A percentile compares a stretch with the other conserved stretches of the same genome.
These are phyloP conservation scores for Nitzschia inconspicua DNA, from an alignment of 108 stramenopile species.

Conservation along the genomic window DNA sequence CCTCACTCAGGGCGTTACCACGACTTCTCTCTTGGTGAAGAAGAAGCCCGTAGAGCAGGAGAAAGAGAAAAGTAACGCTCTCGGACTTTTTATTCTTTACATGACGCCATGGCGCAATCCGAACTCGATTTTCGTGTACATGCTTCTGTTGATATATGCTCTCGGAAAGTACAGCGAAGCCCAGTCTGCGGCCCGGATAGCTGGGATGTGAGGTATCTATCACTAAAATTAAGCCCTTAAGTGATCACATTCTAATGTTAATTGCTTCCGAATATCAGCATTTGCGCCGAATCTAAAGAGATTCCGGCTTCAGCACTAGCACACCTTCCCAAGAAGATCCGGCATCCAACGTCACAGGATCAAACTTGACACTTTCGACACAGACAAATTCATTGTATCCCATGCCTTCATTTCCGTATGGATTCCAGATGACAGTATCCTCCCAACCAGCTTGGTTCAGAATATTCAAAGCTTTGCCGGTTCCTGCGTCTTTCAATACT, in stretches of 20 bases:
- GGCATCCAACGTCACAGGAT: constrained; percentile 78
- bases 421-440: constrained; percentile 94
- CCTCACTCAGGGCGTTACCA: too few relatives aligned
- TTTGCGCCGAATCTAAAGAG: constrained; percentile 10
- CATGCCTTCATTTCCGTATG: constrained; percentile 94
- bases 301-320: constrained; percentile 64
- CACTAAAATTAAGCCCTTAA: background rate
- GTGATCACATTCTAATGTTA: background rate
- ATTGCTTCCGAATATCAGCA: constrained; percentile 1
- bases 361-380: constrained; percentile 91
- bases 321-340: constrained; percentile 76
- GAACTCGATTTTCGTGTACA: constrained; percentile 57
- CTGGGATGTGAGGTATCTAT: background rate
- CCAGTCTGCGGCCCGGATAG: background rate
- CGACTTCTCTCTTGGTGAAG: too few relatives aligned
- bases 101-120: constrained; percentile 58
- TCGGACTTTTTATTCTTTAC: constrained; percentile 28
- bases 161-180: constrained; percentile 37
- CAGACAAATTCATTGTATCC: constrained; percentile 96
- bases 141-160: constrained; percentile 36
- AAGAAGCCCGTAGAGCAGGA: constrained; percentile 3
- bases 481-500: constrained; percentile 86
- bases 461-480: constrained; percentile 72
- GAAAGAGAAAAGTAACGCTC: background rate
- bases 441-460: constrained; percentile 88